Percentiles rank a stretch among this genome's conserved stretches.
These are phyloP conservation scores for Fraxinus velutina DNA, from an alignment of 305 asterid species.

Conservation along the genomic window DNA sequence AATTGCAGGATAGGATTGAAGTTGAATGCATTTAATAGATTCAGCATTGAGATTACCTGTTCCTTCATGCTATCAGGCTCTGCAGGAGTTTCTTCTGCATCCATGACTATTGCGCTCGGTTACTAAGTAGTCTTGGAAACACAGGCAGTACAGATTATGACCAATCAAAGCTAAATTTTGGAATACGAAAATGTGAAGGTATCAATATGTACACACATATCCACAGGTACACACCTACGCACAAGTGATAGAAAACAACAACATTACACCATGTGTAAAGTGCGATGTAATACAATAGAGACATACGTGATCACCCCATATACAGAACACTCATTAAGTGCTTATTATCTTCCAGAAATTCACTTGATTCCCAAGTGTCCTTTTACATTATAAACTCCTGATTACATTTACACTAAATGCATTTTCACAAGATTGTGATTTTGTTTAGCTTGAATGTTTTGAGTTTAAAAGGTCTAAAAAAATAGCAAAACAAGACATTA, in stretches of 20 bases:
- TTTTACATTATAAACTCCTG: background rate
- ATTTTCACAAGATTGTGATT: background rate
- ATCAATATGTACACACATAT: background rate
- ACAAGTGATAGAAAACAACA: background rate
- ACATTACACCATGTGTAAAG: background rate
- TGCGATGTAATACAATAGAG: background rate
- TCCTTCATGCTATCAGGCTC: constrained; percentile 16
- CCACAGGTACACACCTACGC: background rate
- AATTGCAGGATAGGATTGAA: background rate
- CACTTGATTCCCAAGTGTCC: background rate
- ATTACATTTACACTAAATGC: background rate
- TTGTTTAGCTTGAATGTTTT: background rate
- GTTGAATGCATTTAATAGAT: background rate
- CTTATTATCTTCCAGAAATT: background rate
- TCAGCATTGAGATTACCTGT: constrained; percentile 1
- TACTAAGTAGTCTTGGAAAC: background rate
- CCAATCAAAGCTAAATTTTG: constrained; percentile 1
- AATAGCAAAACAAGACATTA: background rate
- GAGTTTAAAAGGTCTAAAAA: background rate
- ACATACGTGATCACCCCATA: background rate
- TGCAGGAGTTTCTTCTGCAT: constrained; percentile 8
- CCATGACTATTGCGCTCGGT: background rate
- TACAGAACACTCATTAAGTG: background rate
- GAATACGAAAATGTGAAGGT: background rate
- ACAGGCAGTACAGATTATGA: background rate